Evolutionary conservation across 306 rosid genomes (phyloP).

Genomic region (Trifolium fragiferum): DNA sequence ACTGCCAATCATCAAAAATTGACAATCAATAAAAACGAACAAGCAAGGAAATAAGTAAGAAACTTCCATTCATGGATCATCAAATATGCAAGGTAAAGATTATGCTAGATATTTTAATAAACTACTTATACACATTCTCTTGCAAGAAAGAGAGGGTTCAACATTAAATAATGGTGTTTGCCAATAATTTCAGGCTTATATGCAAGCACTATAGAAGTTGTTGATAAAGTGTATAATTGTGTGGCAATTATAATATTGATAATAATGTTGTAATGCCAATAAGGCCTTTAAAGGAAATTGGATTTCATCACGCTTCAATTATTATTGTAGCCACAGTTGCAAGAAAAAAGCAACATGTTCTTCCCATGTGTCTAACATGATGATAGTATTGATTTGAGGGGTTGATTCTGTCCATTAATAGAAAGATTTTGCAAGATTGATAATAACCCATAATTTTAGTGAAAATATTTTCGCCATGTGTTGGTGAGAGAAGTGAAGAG

Average conservation of each 20-base stretch:
- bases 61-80: slow-evolving; percentile 1
- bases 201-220: not conserved
- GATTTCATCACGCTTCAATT: slow-evolving; percentile 39
- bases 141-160: not conserved
- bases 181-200: slow-evolving; percentile 4
- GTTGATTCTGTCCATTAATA: slow-evolving; percentile 20
- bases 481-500: not conserved
- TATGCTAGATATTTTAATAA: not conserved
- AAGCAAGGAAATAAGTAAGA: not conserved
- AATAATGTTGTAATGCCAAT: slow-evolving; percentile 23
- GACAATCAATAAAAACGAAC: slow-evolving; percentile 5
- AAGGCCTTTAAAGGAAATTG: slow-evolving; percentile 15
- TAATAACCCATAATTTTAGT: not conserved
- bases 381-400: slow-evolving; percentile 9
- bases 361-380: slow-evolving; percentile 30
- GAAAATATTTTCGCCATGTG: slow-evolving; percentile 29
- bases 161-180: not conserved
- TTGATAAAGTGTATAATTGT: slow-evolving; percentile 8
- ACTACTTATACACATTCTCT: not conserved
- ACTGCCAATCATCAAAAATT: slow-evolving; percentile 45
- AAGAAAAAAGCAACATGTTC: slow-evolving; percentile 30
- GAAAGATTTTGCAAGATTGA: slow-evolving; percentile 26
- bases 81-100: not conserved
- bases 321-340: slow-evolving; percentile 31
- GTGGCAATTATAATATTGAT: slow-evolving; percentile 31